Conservation (phyloP, 2,329 filamentous ascomycete species). For the Trichoderma afroharzianum region DNA sequence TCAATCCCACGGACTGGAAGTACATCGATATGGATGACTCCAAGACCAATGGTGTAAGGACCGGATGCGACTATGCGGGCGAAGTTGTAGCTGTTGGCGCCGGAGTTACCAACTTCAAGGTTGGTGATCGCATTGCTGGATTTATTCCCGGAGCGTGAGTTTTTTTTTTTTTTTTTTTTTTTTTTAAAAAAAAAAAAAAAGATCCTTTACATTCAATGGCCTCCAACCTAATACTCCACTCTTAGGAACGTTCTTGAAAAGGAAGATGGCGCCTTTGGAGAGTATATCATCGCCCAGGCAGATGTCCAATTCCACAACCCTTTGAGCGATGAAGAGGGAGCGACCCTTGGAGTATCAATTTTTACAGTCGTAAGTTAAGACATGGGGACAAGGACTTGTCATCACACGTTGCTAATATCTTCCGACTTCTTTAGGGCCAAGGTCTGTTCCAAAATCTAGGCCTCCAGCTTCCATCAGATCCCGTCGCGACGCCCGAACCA, state of each 20-base stretch:
- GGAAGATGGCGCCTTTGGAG: slow-evolving; percentile 43
- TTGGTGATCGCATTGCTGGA: slow-evolving; percentile 47
- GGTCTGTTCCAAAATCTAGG: slow-evolving; percentile 44
- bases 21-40: slow-evolving; percentile 22
- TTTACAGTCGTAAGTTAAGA: slow-evolving; percentile 33
- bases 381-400: neutral
- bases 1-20: slow-evolving; percentile 38
- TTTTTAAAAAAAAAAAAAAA: too few species aligned
- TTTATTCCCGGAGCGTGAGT: slow-evolving; percentile 32
- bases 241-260: slow-evolving; percentile 23
- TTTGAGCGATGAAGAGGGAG: slow-evolving; percentile 45
- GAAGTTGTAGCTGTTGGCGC: slow-evolving; percentile 44
- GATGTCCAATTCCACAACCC: slow-evolving; percentile 44
- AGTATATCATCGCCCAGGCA: slow-evolving; percentile 37
- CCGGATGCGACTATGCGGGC: slow-evolving; percentile 48
- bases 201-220: neutral
- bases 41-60: slow-evolving; percentile 18
- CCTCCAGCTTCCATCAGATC: slow-evolving; percentile 43
- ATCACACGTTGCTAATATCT: neutral
- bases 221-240: neutral
- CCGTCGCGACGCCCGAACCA: slow-evolving; percentile 35
- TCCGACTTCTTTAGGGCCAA: slow-evolving; percentile 12
- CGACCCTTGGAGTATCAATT: slow-evolving; percentile 39
- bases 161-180: too few species aligned
- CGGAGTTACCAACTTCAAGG: slow-evolving; percentile 39